These are phyloP conservation scores for Paulownia fortunei DNA, from an alignment of 257 asterid species.

Conservation along the genomic window DNA sequence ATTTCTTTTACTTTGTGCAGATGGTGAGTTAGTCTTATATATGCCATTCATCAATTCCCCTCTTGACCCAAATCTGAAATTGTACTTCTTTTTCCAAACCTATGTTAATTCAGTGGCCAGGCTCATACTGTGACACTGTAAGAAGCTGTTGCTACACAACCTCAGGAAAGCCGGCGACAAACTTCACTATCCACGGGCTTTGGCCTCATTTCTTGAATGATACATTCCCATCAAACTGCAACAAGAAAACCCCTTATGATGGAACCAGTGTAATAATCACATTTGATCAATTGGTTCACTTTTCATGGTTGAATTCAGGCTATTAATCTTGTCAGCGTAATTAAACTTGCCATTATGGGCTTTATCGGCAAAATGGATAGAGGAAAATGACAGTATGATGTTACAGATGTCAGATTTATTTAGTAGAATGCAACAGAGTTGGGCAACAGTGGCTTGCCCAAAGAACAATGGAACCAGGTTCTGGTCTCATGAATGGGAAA, in stretches of 20 bases:
- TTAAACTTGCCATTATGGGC: no score
- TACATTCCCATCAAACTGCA: slow-evolving; percentile 31
- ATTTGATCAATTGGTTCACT: no score
- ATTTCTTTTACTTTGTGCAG: slow-evolving; percentile 42
- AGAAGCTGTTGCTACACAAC: background rate
- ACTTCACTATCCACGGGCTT: slow-evolving; percentile 39
- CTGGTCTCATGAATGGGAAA: slow-evolving; percentile 14
- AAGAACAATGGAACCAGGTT: background rate
- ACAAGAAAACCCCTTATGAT: background rate
- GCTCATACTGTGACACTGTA: background rate
- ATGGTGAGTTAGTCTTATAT: slow-evolving; percentile 19
- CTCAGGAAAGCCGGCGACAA: slow-evolving; percentile 30
- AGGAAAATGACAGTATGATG: no score
- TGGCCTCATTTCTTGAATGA: slow-evolving; percentile 34
- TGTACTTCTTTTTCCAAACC: no score
- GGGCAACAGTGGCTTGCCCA: slow-evolving; percentile 18
- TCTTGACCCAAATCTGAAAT: no score
- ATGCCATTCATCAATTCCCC: no score
- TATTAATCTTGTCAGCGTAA: no score
- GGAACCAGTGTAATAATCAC: slow-evolving; percentile 27
- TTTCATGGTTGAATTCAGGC: no score
- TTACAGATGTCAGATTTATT: background rate
- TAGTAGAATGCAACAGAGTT: background rate
- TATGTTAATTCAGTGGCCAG: no score
- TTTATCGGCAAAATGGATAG: no score